These are phyloP conservation scores for Vaccinium vitisidaea DNA, from an alignment of 148 eudicot genomes.

Conservation along the genomic window DNA sequence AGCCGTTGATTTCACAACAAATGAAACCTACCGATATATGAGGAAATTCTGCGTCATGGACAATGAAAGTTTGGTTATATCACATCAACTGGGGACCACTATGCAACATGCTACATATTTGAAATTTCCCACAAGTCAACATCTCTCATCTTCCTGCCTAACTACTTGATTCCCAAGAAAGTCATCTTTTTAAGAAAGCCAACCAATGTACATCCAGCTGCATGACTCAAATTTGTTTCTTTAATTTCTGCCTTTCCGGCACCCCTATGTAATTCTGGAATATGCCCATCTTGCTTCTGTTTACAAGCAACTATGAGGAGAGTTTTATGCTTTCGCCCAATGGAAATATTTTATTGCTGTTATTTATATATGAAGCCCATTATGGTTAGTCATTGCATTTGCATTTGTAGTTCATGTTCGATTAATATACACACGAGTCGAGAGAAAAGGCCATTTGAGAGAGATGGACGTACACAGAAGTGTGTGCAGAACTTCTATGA, in stretches of 20 bases:
- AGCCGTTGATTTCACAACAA: constrained; percentile 33
- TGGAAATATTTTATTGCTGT: constrained; percentile 10
- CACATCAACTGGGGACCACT: not conserved
- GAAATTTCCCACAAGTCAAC: constrained; percentile 26
- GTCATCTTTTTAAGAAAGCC: constrained; percentile 18
- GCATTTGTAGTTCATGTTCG: not conserved
- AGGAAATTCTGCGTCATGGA: not conserved
- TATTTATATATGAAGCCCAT: not conserved
- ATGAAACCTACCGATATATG: constrained; percentile 8
- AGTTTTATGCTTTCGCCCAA: constrained; percentile 41
- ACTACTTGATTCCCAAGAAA: constrained; percentile 5
- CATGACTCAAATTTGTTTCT: not conserved
- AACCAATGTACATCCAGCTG: constrained; percentile 5
- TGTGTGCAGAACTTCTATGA: constrained; percentile 14
- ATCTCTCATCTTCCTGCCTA: constrained; percentile 2
- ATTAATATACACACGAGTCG: not conserved
- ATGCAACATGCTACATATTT: not conserved
- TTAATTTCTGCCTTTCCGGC: not conserved
- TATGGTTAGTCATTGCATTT: constrained; percentile 12
- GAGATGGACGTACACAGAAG: too few species aligned
- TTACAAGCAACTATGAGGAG: constrained; percentile 19
- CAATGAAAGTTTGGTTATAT: not conserved
- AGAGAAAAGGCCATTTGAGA: constrained; percentile 17
- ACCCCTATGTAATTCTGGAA: constrained; percentile 12
- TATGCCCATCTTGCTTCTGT: constrained; percentile 35